A percentile compares a stretch with the other conserved stretches of the same genome.
Evolutionary conservation across 2,329 filamentous ascomycete species (phyloP).

Genomic region (Aspergillus sojae): DNA sequence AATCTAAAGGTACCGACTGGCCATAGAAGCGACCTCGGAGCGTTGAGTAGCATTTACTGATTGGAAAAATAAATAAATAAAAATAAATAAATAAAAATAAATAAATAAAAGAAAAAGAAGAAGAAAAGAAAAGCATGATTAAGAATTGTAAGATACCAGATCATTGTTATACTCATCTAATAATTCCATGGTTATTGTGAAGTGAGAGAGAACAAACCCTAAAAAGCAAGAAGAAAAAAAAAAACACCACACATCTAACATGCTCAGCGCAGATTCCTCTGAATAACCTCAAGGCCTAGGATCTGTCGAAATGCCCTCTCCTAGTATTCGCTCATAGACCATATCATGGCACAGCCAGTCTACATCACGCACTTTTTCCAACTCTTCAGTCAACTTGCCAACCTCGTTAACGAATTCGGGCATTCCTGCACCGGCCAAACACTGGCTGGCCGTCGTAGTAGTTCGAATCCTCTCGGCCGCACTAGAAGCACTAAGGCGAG

Average conservation of each 20-base stretch:
- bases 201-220: neutral
- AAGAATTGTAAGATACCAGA: neutral
- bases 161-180: neutral
- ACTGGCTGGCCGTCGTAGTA: slow-evolving; percentile 61
- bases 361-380: slow-evolving; percentile 60
- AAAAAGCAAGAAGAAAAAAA: slow-evolving; percentile 1
- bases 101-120: too few species aligned
- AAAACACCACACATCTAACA: slow-evolving; percentile 6
- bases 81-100: too few species aligned
- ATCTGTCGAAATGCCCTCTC: slow-evolving; percentile 25
- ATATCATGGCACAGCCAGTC: slow-evolving; percentile 60
- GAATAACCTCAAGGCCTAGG: slow-evolving; percentile 13
- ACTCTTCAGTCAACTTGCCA: slow-evolving; percentile 59
- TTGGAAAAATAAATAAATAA: too few species aligned
- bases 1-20: too few species aligned
- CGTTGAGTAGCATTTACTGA: neutral
- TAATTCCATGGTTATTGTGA: neutral
- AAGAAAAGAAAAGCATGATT: neutral
- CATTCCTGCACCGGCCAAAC: slow-evolving; percentile 61
- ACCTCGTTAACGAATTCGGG: slow-evolving; percentile 64
- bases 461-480: slow-evolving; percentile 61
- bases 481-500: slow-evolving; percentile 62
- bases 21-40: neutral
- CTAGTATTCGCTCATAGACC: slow-evolving; percentile 58
- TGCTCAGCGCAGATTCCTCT: neutral